Evolutionary conservation across 169 alveolate species (phyloP), one percentile per base, ranked within the genome.

Genomic region (Eimeria brunetti): DNA sequence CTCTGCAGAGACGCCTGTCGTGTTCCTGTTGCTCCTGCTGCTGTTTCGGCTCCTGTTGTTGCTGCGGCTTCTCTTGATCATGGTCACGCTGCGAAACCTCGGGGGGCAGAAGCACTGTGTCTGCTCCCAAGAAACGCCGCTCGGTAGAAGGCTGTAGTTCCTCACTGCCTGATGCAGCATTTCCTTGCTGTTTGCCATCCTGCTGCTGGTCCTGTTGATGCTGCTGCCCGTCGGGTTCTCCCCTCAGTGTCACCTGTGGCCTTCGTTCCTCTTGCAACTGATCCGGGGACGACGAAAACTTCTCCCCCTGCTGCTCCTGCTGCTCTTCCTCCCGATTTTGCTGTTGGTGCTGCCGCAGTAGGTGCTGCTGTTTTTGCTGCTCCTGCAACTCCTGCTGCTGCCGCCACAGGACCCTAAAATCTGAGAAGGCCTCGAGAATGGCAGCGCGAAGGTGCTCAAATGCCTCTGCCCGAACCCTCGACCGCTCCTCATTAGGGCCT

Each of bases 401-500:
- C 51, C 69, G 94, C 84, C 38, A 67, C 85, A 44, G 84, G 58
- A 41, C 80, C 49, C 94, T 22, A 78, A 67, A 88, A 41, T 88
- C 91, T 36, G 91, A 33, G 91, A 85, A 85, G 60, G 91, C 91
- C 78, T 85, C 91, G 60, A 85, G 44, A 69, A 85, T 85, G 80
- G 91, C 91, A 24, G 49, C 91, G 58, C 91, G 75, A 30, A 85
- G 91, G 78, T 85, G 91, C 91, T 60, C 60, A 41, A 85, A 85
- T 8, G 91, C 91, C 80, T 85, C 91, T 24, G 91, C 91, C 78
- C 91, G 75, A 46, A 85, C 91, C 60, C 67, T 85, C 58, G 91
- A 85, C 78, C 91, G 53, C 78, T 85, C 91, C 78, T 85, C 91
- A 58, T 85, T 85, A 22, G 91, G 91, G 41, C 91, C 91, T 85